Evolutionary conservation across 2,329 filamentous ascomycete genomes (phyloP).

Genomic region (Aspergillus caelatus): DNA sequence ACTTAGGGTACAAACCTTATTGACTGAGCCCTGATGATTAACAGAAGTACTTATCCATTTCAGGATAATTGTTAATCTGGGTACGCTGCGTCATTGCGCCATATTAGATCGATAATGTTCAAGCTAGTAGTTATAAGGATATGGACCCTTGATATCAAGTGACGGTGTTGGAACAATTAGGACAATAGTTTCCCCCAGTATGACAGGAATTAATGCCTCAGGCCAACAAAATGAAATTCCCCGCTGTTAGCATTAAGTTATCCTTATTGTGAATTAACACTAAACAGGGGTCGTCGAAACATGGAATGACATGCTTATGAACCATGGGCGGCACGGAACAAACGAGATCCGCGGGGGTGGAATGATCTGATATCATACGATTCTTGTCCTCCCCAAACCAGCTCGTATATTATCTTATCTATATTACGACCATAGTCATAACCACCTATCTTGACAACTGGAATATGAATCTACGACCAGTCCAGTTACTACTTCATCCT

Average conservation of each 20-base stretch:
- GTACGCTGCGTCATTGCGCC: too few species aligned
- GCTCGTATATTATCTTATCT: background rate
- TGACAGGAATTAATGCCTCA: background rate
- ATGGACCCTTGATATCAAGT: too few species aligned
- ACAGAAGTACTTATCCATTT: too few species aligned
- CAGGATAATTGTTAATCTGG: too few species aligned
- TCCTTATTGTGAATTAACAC: background rate
- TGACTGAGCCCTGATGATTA: too few species aligned
- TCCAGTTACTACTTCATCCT: background rate
- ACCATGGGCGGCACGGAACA: background rate
- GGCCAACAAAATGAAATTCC: background rate
- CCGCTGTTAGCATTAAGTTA: background rate
- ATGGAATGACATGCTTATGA: background rate
- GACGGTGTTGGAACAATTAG: too few species aligned
- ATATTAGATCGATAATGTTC: background rate
- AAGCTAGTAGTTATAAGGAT: background rate
- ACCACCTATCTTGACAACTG: background rate
- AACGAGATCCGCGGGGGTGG: background rate
- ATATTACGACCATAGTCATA: background rate
- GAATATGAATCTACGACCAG: background rate
- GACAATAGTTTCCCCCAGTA: too few species aligned
- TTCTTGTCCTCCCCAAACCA: background rate
- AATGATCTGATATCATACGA: constrained; percentile 3
- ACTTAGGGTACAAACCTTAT: too few species aligned
- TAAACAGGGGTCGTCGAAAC: background rate